Base-by-base conservation (phyloP, 257 asterid species). In the Primulina tabacum region DNA sequence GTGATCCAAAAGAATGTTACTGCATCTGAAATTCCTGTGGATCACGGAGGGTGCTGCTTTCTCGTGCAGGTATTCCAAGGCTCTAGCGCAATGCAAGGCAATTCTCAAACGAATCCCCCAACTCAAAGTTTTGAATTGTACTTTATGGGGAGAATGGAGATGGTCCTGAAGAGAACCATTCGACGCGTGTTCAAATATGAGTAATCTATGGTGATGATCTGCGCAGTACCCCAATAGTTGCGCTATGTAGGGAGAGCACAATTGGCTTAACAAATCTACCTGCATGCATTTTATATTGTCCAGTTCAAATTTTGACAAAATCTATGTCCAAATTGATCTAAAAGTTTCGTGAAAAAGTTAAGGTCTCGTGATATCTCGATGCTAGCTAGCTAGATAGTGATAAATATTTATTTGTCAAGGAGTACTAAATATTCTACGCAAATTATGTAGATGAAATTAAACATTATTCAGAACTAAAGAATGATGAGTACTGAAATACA, bases 221-320 rank as follows among this genome's bases (percentile, higher is more conserved):
- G 97, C 97, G 47, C 96, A 89, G 59, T 90, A 90, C 53, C 97
- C 97, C 53, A 90, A 71, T 9, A 89, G 88, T 76, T 90, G 84
- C 5, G 80, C 77, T 67, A 89, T 74, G 84, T 80, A 82, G 0
- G 90, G 87, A 10, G 86, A 89, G 26, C 82, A 79, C 67, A 90
- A 72, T 4, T 83, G 81, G 79, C 97, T 89, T 33, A 90, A 73
- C 35, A 90, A 74, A 68, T 89, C 97, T 56, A 90, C 97, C 95
- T 90, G 82, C 63, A 3, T 28, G 1, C 14, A 37, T 37, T 30
- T 1, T 37, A 37, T 37, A 9, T 8, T 37, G 14, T 37, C 11
- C 11, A 37, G 47, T 37, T 34, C 38, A 34, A 9, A 9, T 37
- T 37, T 8, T 37, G 12, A 37, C 1, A 37, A 37, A 0, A 37